phyloP scores from a whole-genome alignment of 176 grass and related monocot species.

The Triticum timopheevii region DNA sequence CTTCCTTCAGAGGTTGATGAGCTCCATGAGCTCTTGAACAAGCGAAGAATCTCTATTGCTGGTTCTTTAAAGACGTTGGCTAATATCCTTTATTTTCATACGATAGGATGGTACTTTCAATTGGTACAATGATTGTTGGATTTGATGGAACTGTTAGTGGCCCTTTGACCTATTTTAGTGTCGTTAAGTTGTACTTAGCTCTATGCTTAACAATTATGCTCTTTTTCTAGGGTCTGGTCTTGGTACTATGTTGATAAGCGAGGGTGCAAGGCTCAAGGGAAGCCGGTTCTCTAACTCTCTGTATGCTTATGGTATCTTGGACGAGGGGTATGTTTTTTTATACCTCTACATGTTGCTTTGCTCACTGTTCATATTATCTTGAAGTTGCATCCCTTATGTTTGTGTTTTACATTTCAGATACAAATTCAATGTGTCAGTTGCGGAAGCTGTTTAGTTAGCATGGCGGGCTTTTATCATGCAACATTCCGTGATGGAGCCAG shows the following conservation, averaged over 20 bases:
- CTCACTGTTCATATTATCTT: background rate
- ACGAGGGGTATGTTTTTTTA: slow-evolving; percentile 57
- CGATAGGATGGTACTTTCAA: slow-evolving; percentile 78
- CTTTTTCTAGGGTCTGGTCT: slow-evolving; percentile 65
- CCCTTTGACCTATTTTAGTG: background rate
- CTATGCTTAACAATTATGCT: background rate
- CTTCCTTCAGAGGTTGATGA: slow-evolving; percentile 47
- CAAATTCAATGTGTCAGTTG: background rate
- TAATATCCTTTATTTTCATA: slow-evolving; percentile 84
- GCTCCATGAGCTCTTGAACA: slow-evolving; percentile 56
- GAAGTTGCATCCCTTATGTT: background rate
- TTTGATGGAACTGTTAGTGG: slow-evolving; percentile 81
- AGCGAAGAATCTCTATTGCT: slow-evolving; percentile 52
- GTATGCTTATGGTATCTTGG: slow-evolving; percentile 89
- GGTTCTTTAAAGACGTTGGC: slow-evolving; percentile 83
- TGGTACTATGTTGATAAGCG: slow-evolving; percentile 93
- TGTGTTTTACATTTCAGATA: slow-evolving; percentile 54
- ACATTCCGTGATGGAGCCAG: slow-evolving; percentile 86
- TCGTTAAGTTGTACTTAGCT: background rate
- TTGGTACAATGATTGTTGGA: slow-evolving; percentile 97
- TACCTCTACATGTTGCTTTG: background rate
- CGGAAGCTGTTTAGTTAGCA: slow-evolving; percentile 79
- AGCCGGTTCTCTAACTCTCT: slow-evolving; percentile 83
- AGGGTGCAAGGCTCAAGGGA: slow-evolving; percentile 82
- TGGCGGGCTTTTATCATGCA: slow-evolving; percentile 75